phyloP scores from a whole-genome alignment of 768 basidiomycete genomes.

The Xerocomellus amylosporus region DNA sequence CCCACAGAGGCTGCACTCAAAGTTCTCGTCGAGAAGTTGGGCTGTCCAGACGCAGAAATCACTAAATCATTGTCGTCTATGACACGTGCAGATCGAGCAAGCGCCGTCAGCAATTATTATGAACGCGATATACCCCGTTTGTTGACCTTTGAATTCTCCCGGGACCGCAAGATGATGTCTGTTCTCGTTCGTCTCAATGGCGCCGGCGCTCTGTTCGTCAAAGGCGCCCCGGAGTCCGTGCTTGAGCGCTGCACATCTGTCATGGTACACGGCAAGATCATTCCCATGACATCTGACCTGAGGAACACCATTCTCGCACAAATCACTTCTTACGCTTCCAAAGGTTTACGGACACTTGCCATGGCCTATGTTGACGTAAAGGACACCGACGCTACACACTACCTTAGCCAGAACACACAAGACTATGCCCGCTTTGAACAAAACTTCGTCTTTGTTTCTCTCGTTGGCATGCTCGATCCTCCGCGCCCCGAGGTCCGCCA shows the following conservation, averaged over 20 bases:
- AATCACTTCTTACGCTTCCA: conserved; percentile 69
- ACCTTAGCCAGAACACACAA: conserved; percentile 70
- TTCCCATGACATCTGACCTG: conserved; percentile 63
- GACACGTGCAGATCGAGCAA: conserved; percentile 61
- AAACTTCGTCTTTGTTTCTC: conserved; percentile 88
- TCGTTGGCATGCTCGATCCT: conserved; percentile 97
- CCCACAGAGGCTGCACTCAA: conserved; percentile 97
- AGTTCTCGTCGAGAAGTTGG: conserved; percentile 93
- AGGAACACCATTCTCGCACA: conserved; percentile 59
- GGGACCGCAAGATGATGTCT: conserved; percentile 99
- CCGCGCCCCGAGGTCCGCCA: conserved; percentile 88
- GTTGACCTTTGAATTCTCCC: conserved; percentile 95
- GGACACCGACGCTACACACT: conserved; percentile 77
- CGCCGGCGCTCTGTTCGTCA: conserved; percentile 81
- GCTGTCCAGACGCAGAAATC: conserved; percentile 60
- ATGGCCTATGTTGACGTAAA: conserved; percentile 80
- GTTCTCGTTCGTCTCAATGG: conserved; percentile 76
- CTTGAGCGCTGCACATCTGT: conserved; percentile 83
- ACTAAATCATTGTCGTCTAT: conserved; percentile 57
- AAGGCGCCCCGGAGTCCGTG: conserved; percentile 95
- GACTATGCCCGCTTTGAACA: conserved; percentile 92
- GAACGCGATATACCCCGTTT: conserved; percentile 74
- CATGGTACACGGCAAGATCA: conserved; percentile 57
- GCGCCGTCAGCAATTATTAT: conserved; percentile 81
- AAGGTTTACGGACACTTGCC: conserved; percentile 88